Percentiles rank a stretch among this genome's conserved stretches.
Conservation (phyloP, 2,329 filamentous ascomycete genomes). For the Ascochyta rabiei region DNA sequence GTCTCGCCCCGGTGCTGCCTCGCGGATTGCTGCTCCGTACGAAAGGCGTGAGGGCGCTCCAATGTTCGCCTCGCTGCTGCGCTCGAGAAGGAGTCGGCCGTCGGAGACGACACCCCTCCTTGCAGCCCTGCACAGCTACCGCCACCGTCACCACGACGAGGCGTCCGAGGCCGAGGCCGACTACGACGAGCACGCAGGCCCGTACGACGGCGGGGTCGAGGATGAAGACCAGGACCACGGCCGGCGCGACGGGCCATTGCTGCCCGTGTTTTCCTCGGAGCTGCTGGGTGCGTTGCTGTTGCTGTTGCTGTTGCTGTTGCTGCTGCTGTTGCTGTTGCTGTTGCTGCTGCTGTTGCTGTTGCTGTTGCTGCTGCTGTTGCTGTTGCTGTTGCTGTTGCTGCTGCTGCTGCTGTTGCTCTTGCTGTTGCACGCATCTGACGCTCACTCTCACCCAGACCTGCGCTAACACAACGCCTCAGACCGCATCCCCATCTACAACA, state of each 20-base stretch:
- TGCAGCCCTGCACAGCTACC: slow-evolving; percentile 39
- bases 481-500: slow-evolving; percentile 83
- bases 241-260: slow-evolving; percentile 42
- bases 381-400: too few relatives aligned
- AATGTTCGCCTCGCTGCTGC: slow-evolving; percentile 49
- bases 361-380: too few relatives aligned
- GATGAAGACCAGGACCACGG: slow-evolving; percentile 37
- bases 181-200: slow-evolving; percentile 24
- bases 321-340: too few relatives aligned
- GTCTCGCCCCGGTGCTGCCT: slow-evolving; percentile 5
- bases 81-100: slow-evolving; percentile 35
- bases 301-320: too few relatives aligned
- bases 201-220: slow-evolving; percentile 40
- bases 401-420: too few relatives aligned
- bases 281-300: slow-evolving; percentile 44
- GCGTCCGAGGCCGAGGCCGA: slow-evolving; percentile 31
- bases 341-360: too few relatives aligned
- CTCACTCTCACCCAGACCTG: too few relatives aligned
- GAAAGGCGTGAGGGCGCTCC: slow-evolving; percentile 23
- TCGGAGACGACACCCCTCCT: slow-evolving; percentile 46
- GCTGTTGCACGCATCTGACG: too few relatives aligned
- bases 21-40: slow-evolving; percentile 15
- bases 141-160: slow-evolving; percentile 32
- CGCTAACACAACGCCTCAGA: slow-evolving; percentile 60
- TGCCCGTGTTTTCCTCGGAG: slow-evolving; percentile 50